Evolutionary conservation across 73 alveolate genomes (phyloP).

Genomic region (Urostyla sp.): DNA sequence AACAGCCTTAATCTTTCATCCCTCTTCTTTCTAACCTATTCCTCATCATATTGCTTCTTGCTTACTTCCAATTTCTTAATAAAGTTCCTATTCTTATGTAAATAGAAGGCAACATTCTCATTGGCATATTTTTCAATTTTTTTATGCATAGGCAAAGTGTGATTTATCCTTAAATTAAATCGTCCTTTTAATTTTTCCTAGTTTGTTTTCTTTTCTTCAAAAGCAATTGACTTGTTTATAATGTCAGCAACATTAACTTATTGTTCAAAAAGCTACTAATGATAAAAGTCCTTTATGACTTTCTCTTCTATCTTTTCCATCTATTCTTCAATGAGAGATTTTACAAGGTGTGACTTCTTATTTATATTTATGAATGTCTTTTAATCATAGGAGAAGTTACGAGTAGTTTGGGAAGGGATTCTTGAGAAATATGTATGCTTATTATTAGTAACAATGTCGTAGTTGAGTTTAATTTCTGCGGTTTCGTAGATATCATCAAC

Average conservation of each 20-base stretch:
- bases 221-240: background rate
- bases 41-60: constrained; percentile 6
- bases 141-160: constrained; percentile 1
- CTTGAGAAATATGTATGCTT: too few species aligned
- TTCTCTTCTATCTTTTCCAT: constrained; percentile 16
- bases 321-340: constrained; percentile 18
- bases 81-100: constrained; percentile 55
- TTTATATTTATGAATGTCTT: background rate
- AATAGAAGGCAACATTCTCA: constrained; percentile 47
- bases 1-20: background rate
- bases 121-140: constrained; percentile 55
- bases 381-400: background rate
- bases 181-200: constrained; percentile 47
- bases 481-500: constrained; percentile 34
- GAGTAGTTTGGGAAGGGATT: too few species aligned
- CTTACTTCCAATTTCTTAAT: constrained; percentile 14
- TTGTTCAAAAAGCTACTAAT: background rate
- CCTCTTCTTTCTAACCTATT: constrained; percentile 18
- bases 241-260: constrained; percentile 8
- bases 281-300: constrained; percentile 2
- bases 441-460: too few species aligned
- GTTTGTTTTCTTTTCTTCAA: constrained; percentile 33
- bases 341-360: background rate
- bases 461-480: constrained; percentile 3
- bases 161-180: constrained; percentile 37